These are phyloP conservation scores for Apiospora marii DNA, from an alignment of 2,329 filamentous ascomycete genomes.

Conservation along the genomic window DNA sequence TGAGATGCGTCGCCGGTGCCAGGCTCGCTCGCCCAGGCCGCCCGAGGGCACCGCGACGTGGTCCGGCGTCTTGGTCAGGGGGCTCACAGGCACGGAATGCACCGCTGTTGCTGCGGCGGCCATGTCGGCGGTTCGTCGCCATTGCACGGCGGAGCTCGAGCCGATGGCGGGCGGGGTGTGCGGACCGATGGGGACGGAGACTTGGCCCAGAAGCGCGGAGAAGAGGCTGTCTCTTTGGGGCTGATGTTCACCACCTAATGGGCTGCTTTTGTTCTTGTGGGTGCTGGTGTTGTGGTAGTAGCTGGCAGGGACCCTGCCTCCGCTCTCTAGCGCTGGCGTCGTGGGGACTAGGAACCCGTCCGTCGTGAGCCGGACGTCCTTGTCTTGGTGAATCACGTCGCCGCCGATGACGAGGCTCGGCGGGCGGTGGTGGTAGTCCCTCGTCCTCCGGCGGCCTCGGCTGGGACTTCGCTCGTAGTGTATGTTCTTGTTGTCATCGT, in stretches of 20 bases:
- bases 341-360: constrained; percentile 32
- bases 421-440: constrained; percentile 24
- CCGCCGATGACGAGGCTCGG: constrained; percentile 31
- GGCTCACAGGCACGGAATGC: constrained; percentile 25
- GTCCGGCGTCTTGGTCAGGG: constrained; percentile 30
- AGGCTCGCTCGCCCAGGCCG: constrained; percentile 38
- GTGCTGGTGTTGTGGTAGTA: constrained; percentile 3
- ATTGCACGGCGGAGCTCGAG: constrained; percentile 35
- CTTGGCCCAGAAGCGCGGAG: constrained; percentile 31
- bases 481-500: neutral
- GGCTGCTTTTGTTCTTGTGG: neutral
- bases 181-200: constrained; percentile 25
- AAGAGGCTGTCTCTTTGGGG: constrained; percentile 31
- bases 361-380: constrained; percentile 27
- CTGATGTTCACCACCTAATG: neutral
- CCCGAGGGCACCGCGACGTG: constrained; percentile 17
- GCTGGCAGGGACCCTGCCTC: constrained; percentile 24
- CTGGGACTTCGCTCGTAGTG: constrained; percentile 4
- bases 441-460: constrained; percentile 11
- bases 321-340: constrained; percentile 38
- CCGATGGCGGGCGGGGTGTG: constrained; percentile 26
- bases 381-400: neutral
- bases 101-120: constrained; percentile 12
- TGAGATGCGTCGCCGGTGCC: constrained; percentile 36
- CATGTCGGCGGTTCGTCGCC: constrained; percentile 28